Evolutionary conservation across 768 basidiomycete species (phyloP).

Genomic region (Auriscalpium vulgare): DNA sequence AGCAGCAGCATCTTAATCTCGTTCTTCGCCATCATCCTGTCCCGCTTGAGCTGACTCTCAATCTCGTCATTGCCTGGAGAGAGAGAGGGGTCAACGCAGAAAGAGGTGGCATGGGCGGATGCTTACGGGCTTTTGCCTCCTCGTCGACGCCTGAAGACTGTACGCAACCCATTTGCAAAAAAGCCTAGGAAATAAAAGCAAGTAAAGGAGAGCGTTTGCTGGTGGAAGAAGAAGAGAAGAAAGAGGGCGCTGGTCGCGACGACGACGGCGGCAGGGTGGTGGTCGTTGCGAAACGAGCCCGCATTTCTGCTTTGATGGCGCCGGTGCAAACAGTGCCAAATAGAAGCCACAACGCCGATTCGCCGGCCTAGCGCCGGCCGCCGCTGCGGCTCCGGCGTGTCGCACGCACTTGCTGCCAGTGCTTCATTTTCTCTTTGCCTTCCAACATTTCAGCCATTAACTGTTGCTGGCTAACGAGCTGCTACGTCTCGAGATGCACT

Average conservation of each 20-base stretch:
- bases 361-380: too few species aligned
- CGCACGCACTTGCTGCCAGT: too few species aligned
- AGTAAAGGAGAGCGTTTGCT: constrained; percentile 11
- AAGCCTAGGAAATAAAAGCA: constrained; percentile 10
- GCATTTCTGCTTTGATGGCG: background rate
- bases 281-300: background rate
- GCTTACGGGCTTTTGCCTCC: constrained; percentile 79
- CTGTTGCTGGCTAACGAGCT: too few species aligned
- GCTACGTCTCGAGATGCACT: too few species aligned
- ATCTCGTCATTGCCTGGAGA: constrained; percentile 82
- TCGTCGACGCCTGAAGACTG: constrained; percentile 65
- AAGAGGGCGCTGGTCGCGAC: constrained; percentile 8
- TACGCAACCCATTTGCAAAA: constrained; percentile 57
- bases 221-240: constrained; percentile 1
- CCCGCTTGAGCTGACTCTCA: constrained; percentile 84
- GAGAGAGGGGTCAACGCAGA: background rate
- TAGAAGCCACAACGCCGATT: too few species aligned
- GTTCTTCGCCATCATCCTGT: constrained; percentile 83
- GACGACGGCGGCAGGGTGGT: background rate
- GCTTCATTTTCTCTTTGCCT: too few species aligned
- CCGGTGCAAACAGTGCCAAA: background rate
- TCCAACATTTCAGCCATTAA: too few species aligned
- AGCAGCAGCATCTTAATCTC: constrained; percentile 95
- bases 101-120: background rate
- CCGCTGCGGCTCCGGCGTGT: too few species aligned